Percentiles rank a stretch among this genome's conserved stretches.
Conservation (phyloP, 257 asterid genomes). For the Forsythia suspensa region DNA sequence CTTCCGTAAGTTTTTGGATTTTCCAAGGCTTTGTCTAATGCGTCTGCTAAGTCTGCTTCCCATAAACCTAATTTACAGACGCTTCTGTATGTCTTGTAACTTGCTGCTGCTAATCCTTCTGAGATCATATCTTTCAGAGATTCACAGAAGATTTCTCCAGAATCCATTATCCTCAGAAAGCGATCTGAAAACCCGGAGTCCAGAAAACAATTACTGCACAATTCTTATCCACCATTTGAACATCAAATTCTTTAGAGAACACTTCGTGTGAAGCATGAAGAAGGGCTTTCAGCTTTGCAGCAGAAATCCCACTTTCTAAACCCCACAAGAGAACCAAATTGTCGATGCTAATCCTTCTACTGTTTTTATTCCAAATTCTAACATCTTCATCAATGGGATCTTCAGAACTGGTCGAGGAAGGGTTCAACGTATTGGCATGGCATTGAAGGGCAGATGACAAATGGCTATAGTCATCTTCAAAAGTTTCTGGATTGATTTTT, state of each 20-base stretch:
- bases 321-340: slow-evolving; percentile 83
- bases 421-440: slow-evolving; percentile 41
- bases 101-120: slow-evolving; percentile 65
- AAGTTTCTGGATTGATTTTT: slow-evolving; percentile 45
- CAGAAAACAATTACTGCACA: slow-evolving; percentile 76
- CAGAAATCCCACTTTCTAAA: slow-evolving; percentile 59
- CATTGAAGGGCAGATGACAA: slow-evolving; percentile 38
- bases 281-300: slow-evolving; percentile 53
- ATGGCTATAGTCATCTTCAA: slow-evolving; percentile 31
- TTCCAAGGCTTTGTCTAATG: slow-evolving; percentile 59
- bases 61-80: slow-evolving; percentile 53
- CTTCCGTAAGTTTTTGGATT: slow-evolving; percentile 37
- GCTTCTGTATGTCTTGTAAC: slow-evolving; percentile 54
- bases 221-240: slow-evolving; percentile 65
- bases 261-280: slow-evolving; percentile 54
- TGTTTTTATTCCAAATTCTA: slow-evolving; percentile 45
- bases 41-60: slow-evolving; percentile 63
- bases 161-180: slow-evolving; percentile 53
- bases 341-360: slow-evolving; percentile 40
- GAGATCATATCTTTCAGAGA: slow-evolving; percentile 49
- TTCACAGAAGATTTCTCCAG: slow-evolving; percentile 37
- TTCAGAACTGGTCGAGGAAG: slow-evolving; percentile 35
- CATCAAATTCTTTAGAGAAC: slow-evolving; percentile 58
- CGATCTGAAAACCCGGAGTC: slow-evolving; percentile 46
- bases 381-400: slow-evolving; percentile 44